These are phyloP conservation scores for Aureobasidium subglaciale DNA, from an alignment of 2,329 filamentous ascomycete species.

Conservation along the genomic window DNA sequence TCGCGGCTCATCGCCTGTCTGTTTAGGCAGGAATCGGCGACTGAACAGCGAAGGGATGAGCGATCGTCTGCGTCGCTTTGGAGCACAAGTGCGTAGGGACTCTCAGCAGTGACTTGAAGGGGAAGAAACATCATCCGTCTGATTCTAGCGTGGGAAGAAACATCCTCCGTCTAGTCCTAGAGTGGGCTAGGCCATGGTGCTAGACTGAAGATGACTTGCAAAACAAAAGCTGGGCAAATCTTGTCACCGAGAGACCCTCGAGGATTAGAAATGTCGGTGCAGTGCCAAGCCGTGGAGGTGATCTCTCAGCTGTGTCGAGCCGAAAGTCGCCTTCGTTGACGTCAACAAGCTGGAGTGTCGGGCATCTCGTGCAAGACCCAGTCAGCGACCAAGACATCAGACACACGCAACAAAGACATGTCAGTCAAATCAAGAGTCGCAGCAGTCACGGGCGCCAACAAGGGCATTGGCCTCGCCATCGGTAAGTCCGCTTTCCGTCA, in stretches of 20 bases:
- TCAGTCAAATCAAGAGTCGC: conserved; percentile 35
- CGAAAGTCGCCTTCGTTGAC: too few relatives aligned
- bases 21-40: too few relatives aligned
- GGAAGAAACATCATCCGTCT: background rate
- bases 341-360: too few relatives aligned
- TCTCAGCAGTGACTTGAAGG: background rate
- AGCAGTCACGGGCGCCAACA: conserved; percentile 50
- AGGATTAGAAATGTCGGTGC: too few relatives aligned
- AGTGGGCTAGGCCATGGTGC: background rate
- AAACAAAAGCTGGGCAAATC: too few relatives aligned
- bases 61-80: background rate
- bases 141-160: too few relatives aligned
- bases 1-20: background rate
- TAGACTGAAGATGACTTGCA: too few relatives aligned
- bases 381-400: background rate
- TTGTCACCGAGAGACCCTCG: too few relatives aligned
- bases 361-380: too few relatives aligned
- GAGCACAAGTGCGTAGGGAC: background rate
- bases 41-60: background rate
- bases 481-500: conserved; percentile 24
- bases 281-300: too few relatives aligned
- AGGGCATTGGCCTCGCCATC: conserved; percentile 45
- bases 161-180: background rate
- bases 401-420: conserved; percentile 18
- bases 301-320: too few relatives aligned